Conservation (phyloP, 345 rosid species). For the Pugionium dolabratum region DNA sequence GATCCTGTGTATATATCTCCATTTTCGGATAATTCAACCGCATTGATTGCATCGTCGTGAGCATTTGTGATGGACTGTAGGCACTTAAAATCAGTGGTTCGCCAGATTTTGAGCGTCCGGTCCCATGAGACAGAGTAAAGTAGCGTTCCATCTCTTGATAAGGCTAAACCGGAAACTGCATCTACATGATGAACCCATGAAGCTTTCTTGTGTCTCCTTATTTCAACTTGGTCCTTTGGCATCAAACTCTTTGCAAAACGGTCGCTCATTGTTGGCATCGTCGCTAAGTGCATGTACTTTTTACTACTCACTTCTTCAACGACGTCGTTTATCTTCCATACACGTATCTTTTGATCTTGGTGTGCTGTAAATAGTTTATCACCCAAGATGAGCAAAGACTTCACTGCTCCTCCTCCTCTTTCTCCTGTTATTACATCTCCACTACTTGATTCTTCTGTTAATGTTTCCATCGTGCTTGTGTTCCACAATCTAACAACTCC, state of each 20-base stretch:
- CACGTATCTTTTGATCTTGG: slow-evolving; percentile 93
- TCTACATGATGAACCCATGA: slow-evolving; percentile 93
- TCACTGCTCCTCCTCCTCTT: slow-evolving; percentile 71
- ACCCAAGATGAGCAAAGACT: slow-evolving; percentile 60
- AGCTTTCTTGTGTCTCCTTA: slow-evolving; percentile 72
- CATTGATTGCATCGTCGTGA: slow-evolving; percentile 87
- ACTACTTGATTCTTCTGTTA: slow-evolving; percentile 31
- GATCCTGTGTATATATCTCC: slow-evolving; percentile 87
- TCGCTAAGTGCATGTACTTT: slow-evolving; percentile 64
- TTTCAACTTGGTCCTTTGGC: slow-evolving; percentile 67
- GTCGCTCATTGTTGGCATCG: slow-evolving; percentile 82
- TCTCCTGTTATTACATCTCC: slow-evolving; percentile 34
- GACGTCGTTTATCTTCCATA: slow-evolving; percentile 65
- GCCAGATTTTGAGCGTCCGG: slow-evolving; percentile 83
- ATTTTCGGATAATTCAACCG: slow-evolving; percentile 56
- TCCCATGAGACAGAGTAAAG: slow-evolving; percentile 98
- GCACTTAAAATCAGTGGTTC: slow-evolving; percentile 78
- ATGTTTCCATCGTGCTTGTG: slow-evolving; percentile 42
- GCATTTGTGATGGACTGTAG: slow-evolving; percentile 76
- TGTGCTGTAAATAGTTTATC: slow-evolving; percentile 90
- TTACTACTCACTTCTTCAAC: slow-evolving; percentile 26
- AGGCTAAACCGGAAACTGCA: slow-evolving; percentile 74
- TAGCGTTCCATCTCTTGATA: slow-evolving; percentile 62
- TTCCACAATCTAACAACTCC: slow-evolving; percentile 68
- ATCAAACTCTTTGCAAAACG: slow-evolving; percentile 56